A percentile compares a stretch with the other conserved stretches of the same genome.
These are phyloP conservation scores for Gnetum montanum DNA, from an alignment of 75 land plant genomes.

Conservation along the genomic window DNA sequence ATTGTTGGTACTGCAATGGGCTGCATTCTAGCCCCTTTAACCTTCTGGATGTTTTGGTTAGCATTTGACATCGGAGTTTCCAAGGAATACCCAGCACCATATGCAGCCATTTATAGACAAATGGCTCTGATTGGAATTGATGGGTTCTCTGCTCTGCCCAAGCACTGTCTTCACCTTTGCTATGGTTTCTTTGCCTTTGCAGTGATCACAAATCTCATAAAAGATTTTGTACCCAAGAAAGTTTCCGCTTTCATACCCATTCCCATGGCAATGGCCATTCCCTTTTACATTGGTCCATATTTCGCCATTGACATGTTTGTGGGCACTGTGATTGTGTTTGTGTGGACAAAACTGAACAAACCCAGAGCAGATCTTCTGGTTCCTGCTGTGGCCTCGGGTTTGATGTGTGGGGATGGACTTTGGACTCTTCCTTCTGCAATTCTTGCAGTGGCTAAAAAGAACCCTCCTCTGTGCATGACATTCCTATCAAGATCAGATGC, in stretches of 20 bases:
- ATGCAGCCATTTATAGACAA: constrained; percentile 29
- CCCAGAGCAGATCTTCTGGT: constrained; percentile 16
- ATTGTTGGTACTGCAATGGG: constrained; percentile 43
- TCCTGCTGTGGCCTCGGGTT: constrained; percentile 49
- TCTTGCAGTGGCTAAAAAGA: constrained; percentile 28
- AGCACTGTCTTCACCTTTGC: constrained; percentile 38
- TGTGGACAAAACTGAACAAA: constrained; percentile 29
- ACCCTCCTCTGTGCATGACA: constrained; percentile 57
- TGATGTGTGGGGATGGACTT: constrained; percentile 55
- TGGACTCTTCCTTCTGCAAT: constrained; percentile 50
- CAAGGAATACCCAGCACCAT: constrained; percentile 26
- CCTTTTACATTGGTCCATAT: constrained; percentile 52
- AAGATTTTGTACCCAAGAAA: constrained; percentile 9
- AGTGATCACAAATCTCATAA: constrained; percentile 15
- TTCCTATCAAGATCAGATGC: constrained; percentile 31
- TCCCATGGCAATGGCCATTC: constrained; percentile 63
- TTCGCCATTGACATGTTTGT: constrained; percentile 61
- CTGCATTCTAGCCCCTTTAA: constrained; percentile 35
- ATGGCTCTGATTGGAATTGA: constrained; percentile 51
- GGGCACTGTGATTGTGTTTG: constrained; percentile 34
- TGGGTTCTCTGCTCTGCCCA: constrained; percentile 40
- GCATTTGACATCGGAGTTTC: constrained; percentile 28
- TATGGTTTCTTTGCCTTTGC: constrained; percentile 25
- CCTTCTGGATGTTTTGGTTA: constrained; percentile 48
- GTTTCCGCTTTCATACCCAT: constrained; percentile 23